Evolutionary conservation across 2,329 filamentous ascomycete genomes (phyloP).

Genomic region (Mycosphaerelloides madeirae): DNA sequence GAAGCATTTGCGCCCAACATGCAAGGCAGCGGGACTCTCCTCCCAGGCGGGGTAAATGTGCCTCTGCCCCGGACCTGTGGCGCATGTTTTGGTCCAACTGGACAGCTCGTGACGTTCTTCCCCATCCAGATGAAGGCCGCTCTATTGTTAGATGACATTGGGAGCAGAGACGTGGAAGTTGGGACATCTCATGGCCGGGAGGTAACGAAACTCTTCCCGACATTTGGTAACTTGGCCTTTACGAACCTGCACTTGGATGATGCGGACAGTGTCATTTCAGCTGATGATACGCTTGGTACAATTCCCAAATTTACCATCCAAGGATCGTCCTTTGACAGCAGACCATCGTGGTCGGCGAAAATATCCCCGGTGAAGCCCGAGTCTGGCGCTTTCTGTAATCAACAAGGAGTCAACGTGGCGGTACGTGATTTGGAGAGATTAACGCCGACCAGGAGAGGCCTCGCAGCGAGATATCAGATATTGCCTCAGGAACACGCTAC

Average conservation of each 20-base stretch:
- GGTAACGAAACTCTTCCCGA: constrained; percentile 34
- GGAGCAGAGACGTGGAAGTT: constrained; percentile 40
- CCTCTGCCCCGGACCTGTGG: constrained; percentile 57
- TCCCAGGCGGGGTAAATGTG: constrained; percentile 60
- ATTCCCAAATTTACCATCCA: constrained; percentile 44
- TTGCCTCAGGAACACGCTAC: constrained; percentile 62
- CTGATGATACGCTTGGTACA: not conserved
- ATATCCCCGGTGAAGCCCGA: constrained; percentile 30
- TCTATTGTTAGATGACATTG: constrained; percentile 19
- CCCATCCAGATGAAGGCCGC: constrained; percentile 44
- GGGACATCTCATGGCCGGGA: constrained; percentile 60
- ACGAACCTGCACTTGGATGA: constrained; percentile 7
- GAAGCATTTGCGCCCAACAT: constrained; percentile 59
- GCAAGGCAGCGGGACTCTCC: constrained; percentile 46
- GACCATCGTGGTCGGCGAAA: constrained; percentile 19
- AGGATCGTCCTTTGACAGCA: constrained; percentile 44
- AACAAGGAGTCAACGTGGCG: constrained; percentile 64
- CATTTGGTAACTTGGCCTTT: constrained; percentile 25
- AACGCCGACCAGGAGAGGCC: constrained; percentile 70
- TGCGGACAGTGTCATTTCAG: constrained; percentile 6
- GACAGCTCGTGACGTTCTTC: constrained; percentile 56
- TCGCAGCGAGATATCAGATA: constrained; percentile 76
- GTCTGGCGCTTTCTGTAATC: constrained; percentile 20
- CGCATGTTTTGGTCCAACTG: constrained; percentile 54
- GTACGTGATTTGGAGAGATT: constrained; percentile 66